Evolutionary conservation across 208 protist genomes (phyloP).

Genomic region (Naegleria gruberi): DNA sequence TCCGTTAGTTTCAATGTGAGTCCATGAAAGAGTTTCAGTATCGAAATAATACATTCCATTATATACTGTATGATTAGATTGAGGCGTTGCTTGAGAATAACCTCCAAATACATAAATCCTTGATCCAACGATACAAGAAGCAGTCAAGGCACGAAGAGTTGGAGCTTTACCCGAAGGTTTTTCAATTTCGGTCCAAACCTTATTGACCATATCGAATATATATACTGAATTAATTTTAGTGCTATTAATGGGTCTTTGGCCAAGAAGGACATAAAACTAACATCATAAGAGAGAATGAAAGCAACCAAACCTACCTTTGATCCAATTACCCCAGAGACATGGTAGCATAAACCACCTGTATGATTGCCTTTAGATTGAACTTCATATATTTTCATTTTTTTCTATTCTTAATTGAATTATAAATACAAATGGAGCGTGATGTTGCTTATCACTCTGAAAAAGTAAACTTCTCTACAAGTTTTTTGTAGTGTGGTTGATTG

Average conservation of each 20-base stretch:
- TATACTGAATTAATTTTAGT: background rate
- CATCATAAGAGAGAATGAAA: background rate
- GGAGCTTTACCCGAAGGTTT: background rate
- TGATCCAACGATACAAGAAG: background rate
- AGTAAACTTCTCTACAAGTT: too few relatives aligned
- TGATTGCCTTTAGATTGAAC: background rate
- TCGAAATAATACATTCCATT: constrained; percentile 9
- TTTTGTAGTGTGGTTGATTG: too few relatives aligned
- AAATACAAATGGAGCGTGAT: too few relatives aligned
- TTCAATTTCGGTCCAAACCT: background rate
- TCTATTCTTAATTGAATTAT: background rate
- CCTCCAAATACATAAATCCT: constrained; percentile 19
- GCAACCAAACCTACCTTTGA: background rate
- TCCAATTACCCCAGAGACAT: background rate
- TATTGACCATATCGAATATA: background rate
- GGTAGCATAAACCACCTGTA: background rate
- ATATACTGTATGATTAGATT: background rate
- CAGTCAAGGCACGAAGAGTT: background rate
- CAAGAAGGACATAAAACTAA: background rate
- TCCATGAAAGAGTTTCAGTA: background rate
- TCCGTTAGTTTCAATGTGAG: background rate
- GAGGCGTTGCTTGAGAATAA: background rate
- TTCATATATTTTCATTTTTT: background rate
- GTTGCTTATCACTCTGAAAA: too few relatives aligned
- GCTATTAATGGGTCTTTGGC: background rate